Base-by-base conservation (phyloP, 1,284 basidiomycete species). In the Pseudozyma thailandica region DNA sequence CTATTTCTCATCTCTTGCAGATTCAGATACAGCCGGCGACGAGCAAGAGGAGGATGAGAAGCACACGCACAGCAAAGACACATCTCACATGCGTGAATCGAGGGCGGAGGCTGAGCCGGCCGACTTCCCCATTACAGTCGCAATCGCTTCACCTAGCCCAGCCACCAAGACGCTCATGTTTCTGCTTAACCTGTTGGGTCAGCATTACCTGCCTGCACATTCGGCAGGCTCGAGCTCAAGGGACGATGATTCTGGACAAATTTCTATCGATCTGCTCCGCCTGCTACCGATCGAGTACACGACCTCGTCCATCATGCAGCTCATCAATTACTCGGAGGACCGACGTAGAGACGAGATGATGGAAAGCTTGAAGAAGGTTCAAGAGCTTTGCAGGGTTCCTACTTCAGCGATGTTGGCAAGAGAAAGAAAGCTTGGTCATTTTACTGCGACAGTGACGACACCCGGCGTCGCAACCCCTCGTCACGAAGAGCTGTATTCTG, bases 71-170 rank as follows among this genome's bases (percentile, higher is more conserved):
- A 50, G 18, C 20, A 42, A 52, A 12, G 28, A 53, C 16, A 47
- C n/a, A 3, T 18, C 28, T 12, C 13, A n/a, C 2, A 38, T 25
- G 4, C 15, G 12, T n/a, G 20, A 45, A n/a, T 50, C 35, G 8
- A 41, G 31, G 16, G 25, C 21, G 15, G 30, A 35, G 16, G 18
- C 18, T 8, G 48, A 66, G n/a, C 18, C 42, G 4, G 26, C 25
- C 10, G 61, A 70, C 23, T 74, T 74, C 10, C 54, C 72, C 15
- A 72, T 76, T 48, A 66, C 68, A 0, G 47, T 73, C 13, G 74
- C 74, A 4, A 55, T 76, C 4, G 59, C 74, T 2, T 76, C 74
- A 27, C 56, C 62, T 18, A 74, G 61, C 37, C 72, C 74, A 15
- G 56, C 58, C 1, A 61, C 59, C 23, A 57, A 64, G 44, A 55